These are phyloP conservation scores for Colletotrichum sp. DNA, from an alignment of 2,329 filamentous ascomycete species.

Conservation along the genomic window DNA sequence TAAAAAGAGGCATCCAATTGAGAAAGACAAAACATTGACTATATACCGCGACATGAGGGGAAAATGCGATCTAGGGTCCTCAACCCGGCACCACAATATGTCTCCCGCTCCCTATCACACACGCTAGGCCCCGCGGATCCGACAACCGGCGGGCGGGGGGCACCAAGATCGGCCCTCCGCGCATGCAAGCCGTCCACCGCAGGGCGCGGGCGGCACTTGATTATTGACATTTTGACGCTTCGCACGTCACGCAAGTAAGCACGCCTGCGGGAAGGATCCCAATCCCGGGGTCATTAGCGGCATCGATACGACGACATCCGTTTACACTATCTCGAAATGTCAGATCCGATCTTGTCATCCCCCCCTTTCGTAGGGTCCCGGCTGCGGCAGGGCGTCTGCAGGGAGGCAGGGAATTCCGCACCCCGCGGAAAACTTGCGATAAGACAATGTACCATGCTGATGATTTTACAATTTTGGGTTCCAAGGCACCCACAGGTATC, in stretches of 20 bases:
- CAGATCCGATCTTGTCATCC: background rate
- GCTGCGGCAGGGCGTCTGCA: background rate
- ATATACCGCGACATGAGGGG: background rate
- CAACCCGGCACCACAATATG: background rate
- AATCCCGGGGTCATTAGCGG: background rate
- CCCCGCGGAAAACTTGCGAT: background rate
- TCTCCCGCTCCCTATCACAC: background rate
- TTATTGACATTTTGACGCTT: background rate
- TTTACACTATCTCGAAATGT: background rate
- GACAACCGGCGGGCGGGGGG: background rate
- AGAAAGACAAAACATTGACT: background rate
- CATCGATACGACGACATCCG: background rate
- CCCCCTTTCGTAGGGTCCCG: background rate
- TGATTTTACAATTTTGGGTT: background rate
- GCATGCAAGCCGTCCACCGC: background rate
- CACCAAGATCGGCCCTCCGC: background rate
- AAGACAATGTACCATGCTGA: background rate
- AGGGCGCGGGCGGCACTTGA: conserved; percentile 4
- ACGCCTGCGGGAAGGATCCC: background rate
- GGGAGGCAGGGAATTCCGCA: background rate
- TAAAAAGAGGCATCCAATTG: accelerated
- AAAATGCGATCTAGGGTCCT: background rate
- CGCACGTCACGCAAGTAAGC: background rate
- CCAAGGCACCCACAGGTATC: background rate
- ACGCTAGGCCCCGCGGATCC: background rate